Percentiles rank a stretch among this genome's conserved stretches.
These are phyloP conservation scores for Oryza australiensis DNA, from an alignment of 176 grass and related monocot genomes.

Conservation along the genomic window DNA sequence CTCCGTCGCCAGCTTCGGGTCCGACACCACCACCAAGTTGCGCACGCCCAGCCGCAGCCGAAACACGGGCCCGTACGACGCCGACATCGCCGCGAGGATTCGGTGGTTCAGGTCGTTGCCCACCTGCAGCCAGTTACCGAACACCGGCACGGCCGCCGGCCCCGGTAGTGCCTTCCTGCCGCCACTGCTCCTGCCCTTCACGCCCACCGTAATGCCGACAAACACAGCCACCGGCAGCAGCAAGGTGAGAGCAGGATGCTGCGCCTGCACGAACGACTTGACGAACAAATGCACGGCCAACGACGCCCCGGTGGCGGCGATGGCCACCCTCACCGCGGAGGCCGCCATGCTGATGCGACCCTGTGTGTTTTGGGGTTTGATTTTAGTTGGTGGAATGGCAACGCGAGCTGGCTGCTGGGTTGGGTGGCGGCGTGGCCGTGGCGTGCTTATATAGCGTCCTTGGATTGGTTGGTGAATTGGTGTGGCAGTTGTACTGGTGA, in stretches of 20 bases:
- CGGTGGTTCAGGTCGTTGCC: conserved; percentile 90
- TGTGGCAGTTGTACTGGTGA: not conserved
- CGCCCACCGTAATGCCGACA: not conserved
- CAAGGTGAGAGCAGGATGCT: conserved; percentile 9
- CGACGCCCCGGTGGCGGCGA: conserved; percentile 28
- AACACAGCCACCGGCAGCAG: conserved; percentile 8
- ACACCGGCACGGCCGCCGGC: conserved; percentile 34
- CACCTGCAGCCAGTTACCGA: conserved; percentile 94
- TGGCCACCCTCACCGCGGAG: not conserved
- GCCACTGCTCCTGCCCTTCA: not conserved
- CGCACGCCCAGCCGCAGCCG: conserved; percentile 77
- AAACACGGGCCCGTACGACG: conserved; percentile 62
- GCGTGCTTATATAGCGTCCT: not conserved
- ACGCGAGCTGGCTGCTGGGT: not conserved
- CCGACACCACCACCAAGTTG: conserved; percentile 81
- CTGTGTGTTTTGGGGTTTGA: not conserved
- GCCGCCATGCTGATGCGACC: conserved; percentile 15
- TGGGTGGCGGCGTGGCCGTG: not conserved
- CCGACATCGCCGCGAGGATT: conserved; percentile 57
- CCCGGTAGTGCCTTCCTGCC: not conserved
- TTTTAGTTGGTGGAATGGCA: not conserved
- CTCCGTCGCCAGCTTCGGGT: conserved; percentile 62
- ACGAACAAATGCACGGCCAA: conserved; percentile 23
- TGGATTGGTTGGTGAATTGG: conserved; percentile 3
- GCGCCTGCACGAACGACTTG: conserved; percentile 9